These are phyloP conservation scores for Grigorovia yakushimaensis DNA, from an alignment of 805 yeast genomes.

Conservation along the genomic window DNA sequence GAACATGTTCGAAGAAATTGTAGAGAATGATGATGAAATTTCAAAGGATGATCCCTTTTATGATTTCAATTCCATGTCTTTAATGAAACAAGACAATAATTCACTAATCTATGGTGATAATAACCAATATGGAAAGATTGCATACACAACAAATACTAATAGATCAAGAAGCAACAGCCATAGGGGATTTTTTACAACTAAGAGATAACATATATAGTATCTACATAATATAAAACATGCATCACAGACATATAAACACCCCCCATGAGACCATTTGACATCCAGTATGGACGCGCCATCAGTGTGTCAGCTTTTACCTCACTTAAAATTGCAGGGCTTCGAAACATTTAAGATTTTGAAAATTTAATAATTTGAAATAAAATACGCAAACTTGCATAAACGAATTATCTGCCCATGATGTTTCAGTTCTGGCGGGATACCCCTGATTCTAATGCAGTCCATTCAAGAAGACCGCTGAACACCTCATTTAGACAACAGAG, in stretches of 20 bases:
- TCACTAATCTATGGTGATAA: slow-evolving; percentile 40
- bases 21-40: slow-evolving; percentile 27
- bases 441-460: neutral
- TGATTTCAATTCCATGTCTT: slow-evolving; percentile 74
- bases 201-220: slow-evolving; percentile 8
- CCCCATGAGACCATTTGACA: too few species aligned
- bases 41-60: slow-evolving; percentile 64
- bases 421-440: neutral
- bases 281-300: too few species aligned
- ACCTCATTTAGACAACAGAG: slow-evolving; percentile 73
- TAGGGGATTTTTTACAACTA: slow-evolving; percentile 25
- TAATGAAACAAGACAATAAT: slow-evolving; percentile 60
- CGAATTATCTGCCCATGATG: neutral
- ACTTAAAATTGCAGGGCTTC: too few species aligned
- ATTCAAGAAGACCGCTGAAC: slow-evolving; percentile 47
- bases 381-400: neutral
- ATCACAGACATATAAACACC: neutral
- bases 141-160: slow-evolving; percentile 32
- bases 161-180: slow-evolving; percentile 34
- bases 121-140: slow-evolving; percentile 33
- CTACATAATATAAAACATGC: neutral
- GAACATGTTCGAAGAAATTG: slow-evolving; percentile 25
- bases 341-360: neutral
- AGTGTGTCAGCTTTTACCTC: too few species aligned
- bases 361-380: neutral